phyloP scores from a whole-genome alignment of 768 basidiomycete genomes.

The Tubosaeta sp. region DNA sequence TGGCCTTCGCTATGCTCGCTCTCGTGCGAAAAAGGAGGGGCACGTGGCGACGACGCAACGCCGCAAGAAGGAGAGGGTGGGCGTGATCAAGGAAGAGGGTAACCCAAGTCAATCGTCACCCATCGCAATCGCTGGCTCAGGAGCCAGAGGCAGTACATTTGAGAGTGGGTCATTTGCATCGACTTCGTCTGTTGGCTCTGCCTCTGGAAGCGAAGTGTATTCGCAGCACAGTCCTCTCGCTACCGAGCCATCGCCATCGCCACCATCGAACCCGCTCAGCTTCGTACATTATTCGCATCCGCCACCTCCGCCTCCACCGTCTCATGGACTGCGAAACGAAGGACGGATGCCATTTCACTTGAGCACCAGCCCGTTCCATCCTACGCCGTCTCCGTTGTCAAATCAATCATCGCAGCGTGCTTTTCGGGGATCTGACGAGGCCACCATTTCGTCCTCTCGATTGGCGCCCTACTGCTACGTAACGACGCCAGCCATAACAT shows the following conservation, averaged over 20 bases:
- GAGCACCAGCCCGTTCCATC: slow-evolving; percentile 27
- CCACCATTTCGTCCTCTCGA: slow-evolving; percentile 37
- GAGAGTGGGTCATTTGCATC: slow-evolving; percentile 47
- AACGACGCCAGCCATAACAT: slow-evolving; percentile 36
- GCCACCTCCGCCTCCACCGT: slow-evolving; percentile 31
- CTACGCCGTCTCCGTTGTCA: slow-evolving; percentile 42
- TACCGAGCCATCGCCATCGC: slow-evolving; percentile 59
- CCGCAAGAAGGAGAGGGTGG: slow-evolving; percentile 56
- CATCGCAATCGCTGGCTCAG: slow-evolving; percentile 43
- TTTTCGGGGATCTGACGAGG: slow-evolving; percentile 35
- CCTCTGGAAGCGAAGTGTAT: slow-evolving; percentile 55
- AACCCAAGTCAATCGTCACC: slow-evolving; percentile 26
- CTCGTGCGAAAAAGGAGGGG: slow-evolving; percentile 85
- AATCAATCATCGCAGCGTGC: slow-evolving; percentile 29
- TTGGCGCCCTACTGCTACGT: slow-evolving; percentile 31
- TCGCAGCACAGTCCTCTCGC: slow-evolving; percentile 42
- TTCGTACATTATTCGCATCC: slow-evolving; percentile 56
- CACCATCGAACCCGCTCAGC: slow-evolving; percentile 49
- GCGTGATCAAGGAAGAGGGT: slow-evolving; percentile 28
- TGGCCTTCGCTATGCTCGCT: slow-evolving; percentile 81
- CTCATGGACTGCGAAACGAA: slow-evolving; percentile 31
- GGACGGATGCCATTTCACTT: slow-evolving; percentile 27
- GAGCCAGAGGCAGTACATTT: slow-evolving; percentile 43
- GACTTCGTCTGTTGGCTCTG: slow-evolving; percentile 50
- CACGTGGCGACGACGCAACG: slow-evolving; percentile 47